Percentiles rank a stretch among this genome's conserved stretches.
phyloP scores from a whole-genome alignment of 306 rosid species.

The Trifolium pratense region DNA sequence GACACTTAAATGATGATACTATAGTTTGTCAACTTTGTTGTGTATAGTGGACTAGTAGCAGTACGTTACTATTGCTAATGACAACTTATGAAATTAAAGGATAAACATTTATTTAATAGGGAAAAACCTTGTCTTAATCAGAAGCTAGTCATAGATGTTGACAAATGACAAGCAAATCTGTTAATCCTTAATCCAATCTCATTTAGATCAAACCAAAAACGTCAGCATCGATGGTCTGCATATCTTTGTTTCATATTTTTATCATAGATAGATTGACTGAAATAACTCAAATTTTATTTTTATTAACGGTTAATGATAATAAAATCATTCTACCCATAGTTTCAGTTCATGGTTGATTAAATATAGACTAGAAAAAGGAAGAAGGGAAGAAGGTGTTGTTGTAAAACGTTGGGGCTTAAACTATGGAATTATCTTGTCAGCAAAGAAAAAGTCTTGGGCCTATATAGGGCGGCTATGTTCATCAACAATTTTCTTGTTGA shows the following conservation, averaged over 20 bases:
- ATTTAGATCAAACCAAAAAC: conserved; percentile 19
- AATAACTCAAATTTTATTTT: conserved; percentile 10
- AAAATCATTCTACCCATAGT: neutral
- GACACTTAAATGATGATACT: conserved; percentile 9
- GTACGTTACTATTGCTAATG: neutral
- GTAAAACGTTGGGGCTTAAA: conserved; percentile 19
- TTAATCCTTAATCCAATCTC: conserved; percentile 28
- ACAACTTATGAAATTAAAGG: conserved; percentile 19
- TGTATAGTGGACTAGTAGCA: no score
- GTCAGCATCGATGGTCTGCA: conserved; percentile 22
- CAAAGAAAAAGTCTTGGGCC: neutral
- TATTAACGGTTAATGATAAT: neutral
- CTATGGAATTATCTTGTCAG: neutral
- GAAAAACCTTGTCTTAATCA: neutral
- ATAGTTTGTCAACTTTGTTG: neutral
- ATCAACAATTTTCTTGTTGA: neutral
- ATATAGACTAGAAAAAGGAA: neutral
- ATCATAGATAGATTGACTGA: neutral
- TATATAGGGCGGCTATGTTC: neutral
- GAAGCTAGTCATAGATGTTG: conserved; percentile 37
- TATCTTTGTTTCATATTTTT: neutral
- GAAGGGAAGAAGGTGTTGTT: neutral
- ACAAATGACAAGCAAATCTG: neutral
- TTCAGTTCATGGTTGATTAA: conserved; percentile 20
- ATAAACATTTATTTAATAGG: neutral